Base-by-base conservation (phyloP, 2,329 filamentous ascomycete species). In the Ophiocordyceps sinensis region DNA sequence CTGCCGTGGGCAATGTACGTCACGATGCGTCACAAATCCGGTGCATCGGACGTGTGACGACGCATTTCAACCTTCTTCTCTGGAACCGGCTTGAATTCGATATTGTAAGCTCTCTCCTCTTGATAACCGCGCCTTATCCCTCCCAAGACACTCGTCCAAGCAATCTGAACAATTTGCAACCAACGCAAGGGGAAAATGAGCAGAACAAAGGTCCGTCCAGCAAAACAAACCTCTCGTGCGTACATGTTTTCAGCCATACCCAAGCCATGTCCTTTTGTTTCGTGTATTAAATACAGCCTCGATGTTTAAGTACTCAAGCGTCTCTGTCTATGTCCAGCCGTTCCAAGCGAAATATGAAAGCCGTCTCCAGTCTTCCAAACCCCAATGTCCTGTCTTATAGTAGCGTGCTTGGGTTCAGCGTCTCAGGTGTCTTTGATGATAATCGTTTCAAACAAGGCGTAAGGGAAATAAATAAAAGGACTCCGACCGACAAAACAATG, bases 261-360 rank as follows among this genome's bases (percentile, higher is more conserved):
- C 54, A 58, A 57, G 48, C 51, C 48, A 48, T 47, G 45, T 47
- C 52, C 49, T 48, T 57, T 59, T 57, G 56, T 44, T 46, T 57
- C 49, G 51, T 53, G 51, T 58, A 60, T 59, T 59, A 59, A 50
- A 53, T 59, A 60, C 58, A 61, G 49, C 51, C 45, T 54, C 51
- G 49, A 55, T 57, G 52, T 35, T 43, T 42, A 39, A 19, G 28
- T 46, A 49, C 47, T 50, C 41, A 45, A 43, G 34, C 36, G 30
- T 48, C 42, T 57, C 49, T 61, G 51, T 58, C 52, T 61, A 57
- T 61, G 58, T 61, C 50, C 56, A 53, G 47, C 47, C 53, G 46
- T 49, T 53, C 45, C 54, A 54, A 26, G 48, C 49, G 52, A 53
- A 53, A 21, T 19, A 52, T 48, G 50, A 51, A 49, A 38, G 49